Evolutionary conservation across 768 basidiomycete genomes (phyloP).

Genomic region (Russula olivacea): DNA sequence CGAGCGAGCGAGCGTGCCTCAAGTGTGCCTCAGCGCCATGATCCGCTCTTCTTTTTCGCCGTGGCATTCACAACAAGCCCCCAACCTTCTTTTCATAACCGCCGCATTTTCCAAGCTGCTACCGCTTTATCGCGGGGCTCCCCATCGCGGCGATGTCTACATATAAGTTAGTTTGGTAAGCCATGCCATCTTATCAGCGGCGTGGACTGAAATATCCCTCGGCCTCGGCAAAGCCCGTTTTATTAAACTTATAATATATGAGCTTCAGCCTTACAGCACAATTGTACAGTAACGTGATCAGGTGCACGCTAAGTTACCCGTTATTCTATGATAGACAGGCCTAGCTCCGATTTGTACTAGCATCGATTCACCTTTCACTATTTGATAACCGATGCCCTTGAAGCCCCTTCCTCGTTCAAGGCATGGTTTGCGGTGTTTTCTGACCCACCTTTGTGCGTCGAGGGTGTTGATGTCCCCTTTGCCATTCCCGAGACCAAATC

Average conservation of each 20-base stretch:
- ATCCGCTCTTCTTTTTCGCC: no score
- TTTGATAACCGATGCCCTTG: neutral
- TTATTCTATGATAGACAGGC: neutral
- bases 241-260: neutral
- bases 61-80: no score
- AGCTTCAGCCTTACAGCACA: slow-evolving; percentile 16
- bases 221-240: neutral
- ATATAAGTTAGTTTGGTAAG: slow-evolving; percentile 13
- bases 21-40: no score
- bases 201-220: neutral
- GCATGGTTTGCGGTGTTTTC: slow-evolving; percentile 6
- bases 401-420: neutral
- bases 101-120: no score
- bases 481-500: neutral
- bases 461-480: neutral
- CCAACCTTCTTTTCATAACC: no score
- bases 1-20: no score
- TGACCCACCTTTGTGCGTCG: slow-evolving; percentile 18
- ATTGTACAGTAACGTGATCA: neutral
- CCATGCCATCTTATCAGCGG: slow-evolving; percentile 8
- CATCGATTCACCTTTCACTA: neutral
- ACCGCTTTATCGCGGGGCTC: no score
- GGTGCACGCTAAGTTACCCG: neutral
- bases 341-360: slow-evolving; percentile 17
- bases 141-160: no score